Base-by-base conservation (phyloP, 2,329 filamentous ascomycete genomes). In the Xylariaceae sp. region DNA sequence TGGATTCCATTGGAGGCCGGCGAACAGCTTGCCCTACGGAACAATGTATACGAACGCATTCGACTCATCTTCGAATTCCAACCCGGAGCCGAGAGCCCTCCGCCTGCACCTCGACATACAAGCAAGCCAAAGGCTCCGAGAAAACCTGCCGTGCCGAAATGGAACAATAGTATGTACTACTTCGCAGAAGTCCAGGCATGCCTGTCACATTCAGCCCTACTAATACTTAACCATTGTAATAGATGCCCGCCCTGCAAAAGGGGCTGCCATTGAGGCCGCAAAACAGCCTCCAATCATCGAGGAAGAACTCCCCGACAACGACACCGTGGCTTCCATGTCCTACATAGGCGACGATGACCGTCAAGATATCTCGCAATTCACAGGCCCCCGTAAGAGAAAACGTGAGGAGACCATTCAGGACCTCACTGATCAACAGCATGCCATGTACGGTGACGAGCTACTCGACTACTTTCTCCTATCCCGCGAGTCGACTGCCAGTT, bases 381-480 rank as follows among this genome's bases (percentile, higher is more conserved):
- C 72, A n/a, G 75, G 74, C 20, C 77, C 78, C 52, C 71, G 78
- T 49, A 95, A 95, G 69, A 81, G 91, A 49, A 94, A 94, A 71
- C 79, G 88, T 19, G 78, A 83, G 45, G 84, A 80, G 53, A 65
- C 71, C 34, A 66, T 77, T 72, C 68, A 85, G 71, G 72, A 82
- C 64, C 60, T 80, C 49, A 82, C 80, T 6, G 88, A 94, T 54
- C 86, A 91, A 62, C 85, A 93, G 56, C 91, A 97, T 64, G 85
- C 88, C 22, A 75, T 95, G 20, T 98, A 95, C 67, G 88, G 90
- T 14, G 93, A 98, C 55, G 88, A 93, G 57, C 77, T 98, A 21
- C 75, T 98, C 27, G 93, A 98, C 66, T 98, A 97, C 69, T 98
- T 97, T 61, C 85, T 97, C 69, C 83, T 92, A 36, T 82, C 87